Percentiles rank a stretch among this genome's conserved stretches.
Evolutionary conservation across 768 basidiomycete species (phyloP).

Genomic region (Phanerodontia chrysosporium): DNA sequence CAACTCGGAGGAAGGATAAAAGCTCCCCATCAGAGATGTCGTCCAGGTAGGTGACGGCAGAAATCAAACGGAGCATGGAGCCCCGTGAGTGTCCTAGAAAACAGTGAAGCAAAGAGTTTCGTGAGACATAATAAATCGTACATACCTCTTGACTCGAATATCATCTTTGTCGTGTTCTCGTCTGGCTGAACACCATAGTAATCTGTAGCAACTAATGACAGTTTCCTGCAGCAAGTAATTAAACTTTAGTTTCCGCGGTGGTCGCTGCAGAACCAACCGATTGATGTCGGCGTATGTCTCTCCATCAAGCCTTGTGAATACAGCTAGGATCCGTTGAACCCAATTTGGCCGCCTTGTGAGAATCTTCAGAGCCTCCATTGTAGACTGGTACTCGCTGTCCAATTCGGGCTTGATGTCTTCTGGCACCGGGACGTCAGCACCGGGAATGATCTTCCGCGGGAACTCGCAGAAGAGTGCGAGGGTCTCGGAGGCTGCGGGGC

Average conservation of each 20-base stretch:
- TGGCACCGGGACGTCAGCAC: neutral
- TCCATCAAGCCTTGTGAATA: neutral
- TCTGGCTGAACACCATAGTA: neutral
- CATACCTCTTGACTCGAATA: neutral
- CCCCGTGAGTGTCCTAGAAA: neutral
- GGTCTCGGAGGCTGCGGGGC: conserved; percentile 18
- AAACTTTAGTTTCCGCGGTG: neutral
- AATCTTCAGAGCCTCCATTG: neutral
- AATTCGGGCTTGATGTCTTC: neutral
- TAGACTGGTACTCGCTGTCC: neutral
- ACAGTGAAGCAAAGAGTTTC: neutral
- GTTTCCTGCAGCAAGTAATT: neutral
- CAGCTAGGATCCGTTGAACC: neutral
- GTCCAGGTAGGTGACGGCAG: neutral
- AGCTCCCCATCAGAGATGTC: neutral
- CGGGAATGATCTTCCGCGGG: conserved; percentile 10
- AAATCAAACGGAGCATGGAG: neutral
- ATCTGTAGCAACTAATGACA: neutral
- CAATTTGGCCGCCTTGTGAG: neutral
- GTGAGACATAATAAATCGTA: neutral
- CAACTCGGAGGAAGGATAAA: neutral
- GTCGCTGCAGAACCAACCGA: too few species aligned
- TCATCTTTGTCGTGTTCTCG: neutral
- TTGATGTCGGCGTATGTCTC: neutral
- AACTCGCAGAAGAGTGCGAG: conserved; percentile 23